A percentile compares a stretch with the other conserved stretches of the same genome.
These are phyloP conservation scores for Gypsophila paniculata DNA, from an alignment of 179 eudicot genomes.

Conservation along the genomic window DNA sequence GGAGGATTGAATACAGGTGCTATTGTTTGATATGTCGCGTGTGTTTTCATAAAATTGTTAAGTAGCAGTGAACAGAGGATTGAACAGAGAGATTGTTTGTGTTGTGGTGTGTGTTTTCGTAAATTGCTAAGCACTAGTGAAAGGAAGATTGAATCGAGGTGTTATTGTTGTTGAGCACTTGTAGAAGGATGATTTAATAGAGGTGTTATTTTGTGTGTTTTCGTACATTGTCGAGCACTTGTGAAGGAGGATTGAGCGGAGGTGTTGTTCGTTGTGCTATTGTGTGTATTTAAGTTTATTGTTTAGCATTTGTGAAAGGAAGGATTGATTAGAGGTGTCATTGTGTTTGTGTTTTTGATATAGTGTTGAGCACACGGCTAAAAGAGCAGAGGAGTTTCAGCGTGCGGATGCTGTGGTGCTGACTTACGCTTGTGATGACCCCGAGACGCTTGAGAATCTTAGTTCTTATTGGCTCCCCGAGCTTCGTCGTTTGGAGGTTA, in stretches of 20 bases:
- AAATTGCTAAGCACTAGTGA: no score
- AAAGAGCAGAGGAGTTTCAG: slow-evolving; percentile 69
- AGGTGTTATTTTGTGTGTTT: neutral
- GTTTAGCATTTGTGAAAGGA: neutral
- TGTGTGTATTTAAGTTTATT: neutral
- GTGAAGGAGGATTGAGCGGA: neutral
- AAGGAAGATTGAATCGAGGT: no score
- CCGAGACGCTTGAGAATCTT: slow-evolving; percentile 65
- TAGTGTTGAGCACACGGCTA: slow-evolving; percentile 70
- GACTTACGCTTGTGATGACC: slow-evolving; percentile 84
- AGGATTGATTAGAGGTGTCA: neutral
- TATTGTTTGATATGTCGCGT: no score
- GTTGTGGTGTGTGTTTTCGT: no score
- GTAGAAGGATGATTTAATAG: no score
- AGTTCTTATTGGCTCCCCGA: slow-evolving; percentile 88
- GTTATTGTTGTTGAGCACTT: no score
- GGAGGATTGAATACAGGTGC: no score
- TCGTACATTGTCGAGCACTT: neutral
- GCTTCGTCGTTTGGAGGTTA: slow-evolving; percentile 79
- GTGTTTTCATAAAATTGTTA: no score
- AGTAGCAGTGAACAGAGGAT: no score
- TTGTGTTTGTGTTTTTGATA: neutral
- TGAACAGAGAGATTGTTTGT: no score
- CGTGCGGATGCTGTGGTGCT: slow-evolving; percentile 87
- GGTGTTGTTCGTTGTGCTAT: neutral